Evolutionary conservation across 306 rosid genomes (phyloP), one percentile per base, ranked within the genome.

Genomic region (Ammopiptanthus mongolicus): DNA sequence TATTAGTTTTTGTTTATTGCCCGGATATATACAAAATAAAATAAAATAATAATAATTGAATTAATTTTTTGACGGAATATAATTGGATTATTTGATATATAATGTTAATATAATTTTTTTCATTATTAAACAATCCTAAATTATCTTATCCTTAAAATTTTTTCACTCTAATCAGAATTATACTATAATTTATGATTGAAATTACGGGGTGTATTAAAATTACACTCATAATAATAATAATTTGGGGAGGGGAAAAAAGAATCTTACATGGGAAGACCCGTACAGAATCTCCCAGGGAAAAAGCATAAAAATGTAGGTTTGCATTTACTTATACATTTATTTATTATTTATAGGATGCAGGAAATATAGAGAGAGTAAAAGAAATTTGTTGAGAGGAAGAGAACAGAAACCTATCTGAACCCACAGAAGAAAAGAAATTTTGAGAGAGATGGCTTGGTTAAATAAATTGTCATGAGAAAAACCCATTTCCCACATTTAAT

Each of bases 391-490:
- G 15, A n/a, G 73, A 56, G 47, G 68, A 46, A 69, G 28, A 48
- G 73, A 28, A 69, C 48, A 68, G n/a, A 64, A 84, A 56, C 5
- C 71, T 4, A 57, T 58, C 53, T 47, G 53, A 65, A 66, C 65
- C 19, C 79, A 9, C 80, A 64, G 55, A 5, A 68, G 61, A 68
- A 65, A 37, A 62, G 73, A 77, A 72, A 29, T 23, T 63, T 51
- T 31, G 10, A 65, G 61, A 58, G 22, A 12, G 58, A 2, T 22
- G 8, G 50, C 11, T 78, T 53, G 25, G 69, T 44, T 74, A 71
- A 39, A 62, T 80, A 52, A 73, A 71, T 71, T 84, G 29, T 71
- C 65, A 29, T 50, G 55, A 33, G 63, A 33, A 77, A 77, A 65
- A 51, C 50, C 21, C 53, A 10, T 59, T 65, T 39, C 50, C 2